Base-by-base conservation (phyloP, 176 grass and related monocot genomes). In the Eremochloa ophiuroides region DNA sequence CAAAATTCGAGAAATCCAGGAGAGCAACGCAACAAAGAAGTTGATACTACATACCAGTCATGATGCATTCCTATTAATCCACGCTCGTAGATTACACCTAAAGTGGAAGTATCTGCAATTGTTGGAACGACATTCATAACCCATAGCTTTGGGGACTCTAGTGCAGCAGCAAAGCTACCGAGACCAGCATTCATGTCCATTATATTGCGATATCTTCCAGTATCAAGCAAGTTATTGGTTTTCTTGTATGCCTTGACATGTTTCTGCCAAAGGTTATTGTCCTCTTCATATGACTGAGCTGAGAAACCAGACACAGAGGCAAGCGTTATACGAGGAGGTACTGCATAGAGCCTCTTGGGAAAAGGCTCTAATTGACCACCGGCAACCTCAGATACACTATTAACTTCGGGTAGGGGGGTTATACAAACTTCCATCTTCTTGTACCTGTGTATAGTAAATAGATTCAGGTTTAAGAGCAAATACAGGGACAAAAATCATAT, bases 61-160 rank as follows among this genome's bases (percentile, higher is more conserved):
- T 97, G 94, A 85, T 97, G 92, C 69, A 91, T 97, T 77, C 91
- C 91, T 41, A 97, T 94, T 74, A 97, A 85, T 62, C 94, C 94
- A 33, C 94, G 88, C 79, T 97, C 94, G 7, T 94, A 97, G 44
- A 97, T 91, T 55, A 91, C 91, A 82, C 91, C 94, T 41, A 97
- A 83, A 14, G 81, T 91, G 42, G 84, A 88, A 69, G 75, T 64
- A 73, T 93, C 75, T 34, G 84, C 61, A 73, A 87, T 75, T 55
- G 81, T 89, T 25, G 91, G 94, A 65, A 97, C 43, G 1, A 93
- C 86, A 87, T 97, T 93, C 94, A 97, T 97, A 9, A 93, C 91
- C 94, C 94, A 94, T 66, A 89, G 66, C 71, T 93, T 91, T 66
- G 82, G 53, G 20, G 81, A 85, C 62, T 89, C 94, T 39, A 97